A percentile compares a stretch with the other conserved stretches of the same genome.
These are phyloP conservation scores for Kalmanozyma brasiliensis DNA, from an alignment of 1,284 basidiomycete genomes.

Conservation along the genomic window DNA sequence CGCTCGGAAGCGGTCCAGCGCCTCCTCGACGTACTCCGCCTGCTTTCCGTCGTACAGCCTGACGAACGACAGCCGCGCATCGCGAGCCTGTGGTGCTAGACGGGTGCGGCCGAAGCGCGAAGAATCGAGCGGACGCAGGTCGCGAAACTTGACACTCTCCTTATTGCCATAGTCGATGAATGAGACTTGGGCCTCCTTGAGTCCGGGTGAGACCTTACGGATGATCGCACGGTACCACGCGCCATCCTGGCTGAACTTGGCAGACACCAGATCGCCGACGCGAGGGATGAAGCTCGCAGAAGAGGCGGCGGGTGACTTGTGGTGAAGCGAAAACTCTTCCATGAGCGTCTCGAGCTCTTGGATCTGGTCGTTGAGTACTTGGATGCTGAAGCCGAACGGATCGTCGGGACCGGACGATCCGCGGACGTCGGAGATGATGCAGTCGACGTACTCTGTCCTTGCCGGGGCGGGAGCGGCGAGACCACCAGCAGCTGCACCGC, in stretches of 20 bases:
- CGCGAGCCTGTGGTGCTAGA: conserved; percentile 46
- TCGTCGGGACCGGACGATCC: conserved; percentile 72
- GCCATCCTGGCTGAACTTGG: conserved; percentile 70
- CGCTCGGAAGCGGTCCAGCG: conserved; percentile 52
- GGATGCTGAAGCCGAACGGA: conserved; percentile 87
- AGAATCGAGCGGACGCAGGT: conserved; percentile 54
- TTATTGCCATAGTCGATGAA: conserved; percentile 62
- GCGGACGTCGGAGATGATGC: conserved; percentile 89
- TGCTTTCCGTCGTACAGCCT: conserved; percentile 54
- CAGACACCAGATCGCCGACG: conserved; percentile 86
- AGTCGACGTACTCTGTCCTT: conserved; percentile 84
- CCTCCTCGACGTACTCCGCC: conserved; percentile 58
- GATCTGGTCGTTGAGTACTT: conserved; percentile 72
- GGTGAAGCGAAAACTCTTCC: conserved; percentile 80
- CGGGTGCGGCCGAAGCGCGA: conserved; percentile 49
- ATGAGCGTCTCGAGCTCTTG: conserved; percentile 86
- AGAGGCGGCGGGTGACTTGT: conserved; percentile 24
- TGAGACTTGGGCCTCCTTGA: conserved; percentile 46
- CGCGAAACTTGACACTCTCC: conserved; percentile 47
- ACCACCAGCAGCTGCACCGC: conserved; percentile 10
- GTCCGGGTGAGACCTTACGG: conserved; percentile 35
- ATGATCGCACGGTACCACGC: conserved; percentile 62
- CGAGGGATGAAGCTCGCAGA: conserved; percentile 76
- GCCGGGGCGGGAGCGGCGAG: conserved; percentile 39
- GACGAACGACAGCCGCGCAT: conserved; percentile 58